phyloP scores from a whole-genome alignment of 139 green algal genomes.

The Ulvella scutata region DNA sequence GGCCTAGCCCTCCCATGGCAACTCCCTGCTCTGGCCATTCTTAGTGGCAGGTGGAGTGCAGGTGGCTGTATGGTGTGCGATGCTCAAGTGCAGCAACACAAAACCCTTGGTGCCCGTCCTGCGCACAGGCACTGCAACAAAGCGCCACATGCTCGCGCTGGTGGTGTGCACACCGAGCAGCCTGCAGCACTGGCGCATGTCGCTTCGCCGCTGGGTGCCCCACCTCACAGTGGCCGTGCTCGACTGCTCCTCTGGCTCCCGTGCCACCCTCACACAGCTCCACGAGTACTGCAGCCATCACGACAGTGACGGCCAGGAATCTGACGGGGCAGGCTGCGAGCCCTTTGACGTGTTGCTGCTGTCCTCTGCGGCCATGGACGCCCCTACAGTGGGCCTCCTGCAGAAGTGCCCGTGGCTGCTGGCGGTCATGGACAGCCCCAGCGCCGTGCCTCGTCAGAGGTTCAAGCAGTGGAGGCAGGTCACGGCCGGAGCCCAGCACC shows the following conservation, averaged over 20 bases:
- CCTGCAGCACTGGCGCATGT: neutral
- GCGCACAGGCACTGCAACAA: neutral
- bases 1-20: too few species aligned
- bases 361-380: neutral
- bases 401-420: neutral
- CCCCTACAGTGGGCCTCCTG: neutral
- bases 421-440: neutral
- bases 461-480: neutral
- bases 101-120: neutral
- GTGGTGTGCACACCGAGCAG: neutral
- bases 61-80: neutral
- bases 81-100: neutral
- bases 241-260: neutral
- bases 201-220: neutral
- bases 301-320: neutral
- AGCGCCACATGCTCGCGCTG: neutral
- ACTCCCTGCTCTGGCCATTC: too few species aligned
- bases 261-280: neutral
- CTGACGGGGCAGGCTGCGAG: too few species aligned
- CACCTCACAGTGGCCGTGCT: neutral
- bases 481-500: neutral
- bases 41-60: too few species aligned
- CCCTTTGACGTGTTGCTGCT: conserved; percentile 1
- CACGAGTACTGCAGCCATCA: neutral
- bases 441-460: neutral